Conservation (phyloP, 1,139 yeast species). For the Barnettozyma hawaiiensis region DNA sequence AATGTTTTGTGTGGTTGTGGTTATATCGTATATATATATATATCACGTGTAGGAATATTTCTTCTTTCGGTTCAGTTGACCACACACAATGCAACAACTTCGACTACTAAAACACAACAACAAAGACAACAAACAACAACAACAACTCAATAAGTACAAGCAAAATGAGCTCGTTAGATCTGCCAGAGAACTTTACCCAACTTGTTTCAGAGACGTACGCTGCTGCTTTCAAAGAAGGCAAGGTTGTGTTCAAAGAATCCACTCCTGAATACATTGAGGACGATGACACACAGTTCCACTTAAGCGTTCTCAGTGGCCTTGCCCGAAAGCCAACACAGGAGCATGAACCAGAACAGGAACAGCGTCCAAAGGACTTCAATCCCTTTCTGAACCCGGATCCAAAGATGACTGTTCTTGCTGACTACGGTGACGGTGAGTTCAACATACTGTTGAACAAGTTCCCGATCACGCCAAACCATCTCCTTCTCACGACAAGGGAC, state of each 20-base stretch:
- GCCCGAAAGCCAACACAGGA: slow-evolving; percentile 51
- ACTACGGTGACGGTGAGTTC: slow-evolving; percentile 51
- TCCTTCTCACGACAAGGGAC: slow-evolving; percentile 68
- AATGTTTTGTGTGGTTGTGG: too few species aligned
- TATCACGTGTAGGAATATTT: too few species aligned
- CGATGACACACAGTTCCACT: slow-evolving; percentile 33
- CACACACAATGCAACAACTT: too few species aligned
- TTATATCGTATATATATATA: too few species aligned
- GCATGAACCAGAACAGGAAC: slow-evolving; percentile 27
- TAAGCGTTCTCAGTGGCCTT: slow-evolving; percentile 45
- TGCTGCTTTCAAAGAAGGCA: slow-evolving; percentile 30
- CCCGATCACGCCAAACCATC: slow-evolving; percentile 76
- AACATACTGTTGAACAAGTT: slow-evolving; percentile 75
- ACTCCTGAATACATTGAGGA: slow-evolving; percentile 25
- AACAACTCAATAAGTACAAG: not conserved
- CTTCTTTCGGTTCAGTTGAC: too few species aligned
- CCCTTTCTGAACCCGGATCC: slow-evolving; percentile 85
- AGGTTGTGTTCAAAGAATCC: slow-evolving; percentile 33
- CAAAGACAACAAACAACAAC: too few species aligned
- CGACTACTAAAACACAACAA: too few species aligned
- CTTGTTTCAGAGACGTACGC: slow-evolving; percentile 30
- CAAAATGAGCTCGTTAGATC: slow-evolving; percentile 15
- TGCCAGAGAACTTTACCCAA: slow-evolving; percentile 30
- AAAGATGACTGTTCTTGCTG: slow-evolving; percentile 55
- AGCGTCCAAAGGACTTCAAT: slow-evolving; percentile 37